Evolutionary conservation across 495 filamentous ascomycete species (phyloP), one percentile per base, ranked within the genome.

Genomic region (Trichocladium uniseriatum): DNA sequence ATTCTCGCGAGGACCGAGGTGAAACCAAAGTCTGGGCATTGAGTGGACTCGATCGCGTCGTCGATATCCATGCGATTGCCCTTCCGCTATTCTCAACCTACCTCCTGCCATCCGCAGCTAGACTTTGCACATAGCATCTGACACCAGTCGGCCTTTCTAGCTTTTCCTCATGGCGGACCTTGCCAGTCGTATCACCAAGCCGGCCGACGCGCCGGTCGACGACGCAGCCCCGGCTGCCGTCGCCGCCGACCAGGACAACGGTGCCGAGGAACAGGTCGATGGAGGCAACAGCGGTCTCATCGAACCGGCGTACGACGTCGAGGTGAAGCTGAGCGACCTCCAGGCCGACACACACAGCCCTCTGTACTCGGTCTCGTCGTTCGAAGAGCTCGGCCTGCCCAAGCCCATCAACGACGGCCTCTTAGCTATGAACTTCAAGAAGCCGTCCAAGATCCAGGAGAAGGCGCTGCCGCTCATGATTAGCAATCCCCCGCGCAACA

Each of bases 381-480:
- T 97, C 61, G 83, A 95, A 34, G 79, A 95, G 51, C 78, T 99
- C 49, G 82, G 86, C 54, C 71, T 97, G 82, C 47, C 61, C 38
- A 62, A 59, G 52, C n/a, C 55, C 31, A 61, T 82, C 45, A 64
- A 79, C 35, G 69, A 75, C 36, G 79, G 78, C 9, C 73, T 96
- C 35, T 74, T 79, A 39, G 74, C 79, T 41, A 85, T 96, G 83
- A 84, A 85, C 68, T 97, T 95, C 75, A 78, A 79, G 57, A 94
- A 94, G 67, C 92, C 92, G 0, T 96, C 91, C 22, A 97, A 97
- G 70, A 89, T 98, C 59, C 92, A 98, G 68, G 92, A 95, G 65
- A 82, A 80, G 45, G 91, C 91, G 2, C 74, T 98, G 3, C 94
- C 92, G 15, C 76, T 98, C 16, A 81, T 98, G 49, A 75, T 98